Percentiles rank a stretch among this genome's conserved stretches.
phyloP scores from a whole-genome alignment of 495 filamentous ascomycete genomes.

The Aspergillus diversus region DNA sequence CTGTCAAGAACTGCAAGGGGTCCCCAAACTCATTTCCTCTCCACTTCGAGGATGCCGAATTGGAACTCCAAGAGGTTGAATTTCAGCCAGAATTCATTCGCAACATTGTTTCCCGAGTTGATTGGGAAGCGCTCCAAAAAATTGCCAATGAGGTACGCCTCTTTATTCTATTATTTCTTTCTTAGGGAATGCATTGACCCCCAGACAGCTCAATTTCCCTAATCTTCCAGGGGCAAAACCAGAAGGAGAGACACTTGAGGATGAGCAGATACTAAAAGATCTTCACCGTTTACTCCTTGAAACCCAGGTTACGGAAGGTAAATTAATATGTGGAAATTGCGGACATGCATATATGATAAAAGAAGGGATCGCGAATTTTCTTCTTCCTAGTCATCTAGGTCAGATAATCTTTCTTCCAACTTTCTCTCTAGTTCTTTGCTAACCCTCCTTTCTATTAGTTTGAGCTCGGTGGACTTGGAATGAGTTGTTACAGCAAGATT shows the following conservation, averaged over 20 bases:
- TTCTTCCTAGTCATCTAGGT: constrained; percentile 92
- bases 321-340: constrained; percentile 87
- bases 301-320: constrained; percentile 85
- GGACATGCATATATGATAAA: constrained; percentile 90
- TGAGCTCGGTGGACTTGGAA: background rate
- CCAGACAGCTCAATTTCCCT: constrained; percentile 73
- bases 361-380: constrained; percentile 95
- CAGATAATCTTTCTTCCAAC: constrained; percentile 14
- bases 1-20: constrained; percentile 89
- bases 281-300: constrained; percentile 85
- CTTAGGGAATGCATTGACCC: constrained; percentile 11
- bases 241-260: constrained; percentile 58
- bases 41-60: constrained; percentile 87
- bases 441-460: constrained; percentile 11
- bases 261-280: constrained; percentile 71
- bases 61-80: constrained; percentile 78
- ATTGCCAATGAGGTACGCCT: constrained; percentile 75
- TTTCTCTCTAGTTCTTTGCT: constrained; percentile 3
- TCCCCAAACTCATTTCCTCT: constrained; percentile 78
- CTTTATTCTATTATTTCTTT: background rate
- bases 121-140: constrained; percentile 77
- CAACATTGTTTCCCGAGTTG: constrained; percentile 84
- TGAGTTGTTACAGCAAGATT: too few relatives aligned
- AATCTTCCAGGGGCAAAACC: constrained; percentile 66
- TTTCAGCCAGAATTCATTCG: constrained; percentile 75